Evolutionary conservation across 768 basidiomycete genomes (phyloP), one percentile per base, ranked within the genome.

Genomic region (Suillus brevipes): DNA sequence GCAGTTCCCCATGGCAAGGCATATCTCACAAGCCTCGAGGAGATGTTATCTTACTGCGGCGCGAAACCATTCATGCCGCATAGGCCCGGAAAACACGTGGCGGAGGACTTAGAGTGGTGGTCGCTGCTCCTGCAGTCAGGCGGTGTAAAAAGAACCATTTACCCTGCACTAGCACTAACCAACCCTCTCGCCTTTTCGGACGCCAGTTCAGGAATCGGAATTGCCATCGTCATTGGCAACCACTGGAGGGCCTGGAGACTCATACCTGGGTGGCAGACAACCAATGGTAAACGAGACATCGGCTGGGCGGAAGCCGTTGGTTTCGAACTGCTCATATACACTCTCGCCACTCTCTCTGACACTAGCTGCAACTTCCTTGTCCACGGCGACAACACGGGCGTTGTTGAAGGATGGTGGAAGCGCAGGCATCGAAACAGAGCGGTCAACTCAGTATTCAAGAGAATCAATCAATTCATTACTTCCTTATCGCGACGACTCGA

Each of bases 371-470:
- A 31, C 31, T 4, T 68, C 65, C 18, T 36, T 12, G 23, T 68
- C 34, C 52, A 52, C 42, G 13, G 68, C 0, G 66, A 67, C 60
- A 67, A 67, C 53, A 58, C 10, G 9, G 63, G 55, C 0, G 42
- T 68, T n/a, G 67, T 68, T 67, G 70, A 78, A 56, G 79, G 77
- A 0, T 80, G 79, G 78, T 71, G 70, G 71, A 80, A 74, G 4
- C 73, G 75, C 0, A 56, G 72, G 0, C 79, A 78, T 61, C 12
- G 66, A 0, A 79, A 78, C 65, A 42, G 7, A 0, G 52, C 58
- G 4, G 66, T 66, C 62, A 81, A 80, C 63, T 2, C 0, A 1
- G 68, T 78, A 18, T 79, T 79, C 67, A 57, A 63, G 28, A 60
- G 68, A 9, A 60, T 80, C 43, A 73, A 68, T 20, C 16, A 18